Conservation (phyloP, 306 rosid genomes). For the Sophora flavescens region DNA sequence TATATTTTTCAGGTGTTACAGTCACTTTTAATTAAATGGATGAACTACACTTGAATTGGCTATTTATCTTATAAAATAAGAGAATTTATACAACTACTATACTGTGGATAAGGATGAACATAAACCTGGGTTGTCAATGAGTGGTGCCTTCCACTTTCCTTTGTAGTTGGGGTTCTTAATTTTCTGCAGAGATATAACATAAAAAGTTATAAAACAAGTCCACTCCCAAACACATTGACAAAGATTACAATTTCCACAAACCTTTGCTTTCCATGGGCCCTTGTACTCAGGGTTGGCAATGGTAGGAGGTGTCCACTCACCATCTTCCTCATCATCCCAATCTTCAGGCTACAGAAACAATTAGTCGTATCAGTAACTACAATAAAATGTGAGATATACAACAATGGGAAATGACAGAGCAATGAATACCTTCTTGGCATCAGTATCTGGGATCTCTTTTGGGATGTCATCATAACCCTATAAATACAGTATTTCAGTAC, state of each 20-base stretch:
- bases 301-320: constrained; percentile 99
- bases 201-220: constrained; percentile 37
- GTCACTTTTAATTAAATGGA: not conserved
- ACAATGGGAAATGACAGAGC: constrained; percentile 19
- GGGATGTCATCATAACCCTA: constrained; percentile 97
- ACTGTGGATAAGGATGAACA: constrained; percentile 9
- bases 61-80: not conserved
- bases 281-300: constrained; percentile 95
- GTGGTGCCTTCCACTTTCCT: constrained; percentile 98
- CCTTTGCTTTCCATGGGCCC: constrained; percentile 98
- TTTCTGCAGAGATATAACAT: constrained; percentile 59
- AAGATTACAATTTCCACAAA: constrained; percentile 45
- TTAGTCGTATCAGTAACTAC: constrained; percentile 36
- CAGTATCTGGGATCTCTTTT: constrained; percentile 82
- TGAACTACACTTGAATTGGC: not conserved
- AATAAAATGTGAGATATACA: constrained; percentile 13
- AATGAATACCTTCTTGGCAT: constrained; percentile 86
- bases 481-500: constrained; percentile 36
- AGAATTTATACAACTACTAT: not conserved
- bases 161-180: constrained; percentile 91
- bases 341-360: constrained; percentile 84
- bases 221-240: not conserved
- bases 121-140: constrained; percentile 96
- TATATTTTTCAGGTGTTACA: constrained; percentile 29
- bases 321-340: constrained; percentile 99